phyloP scores from a whole-genome alignment of 495 filamentous ascomycete genomes.

The Poronia punctata region DNA sequence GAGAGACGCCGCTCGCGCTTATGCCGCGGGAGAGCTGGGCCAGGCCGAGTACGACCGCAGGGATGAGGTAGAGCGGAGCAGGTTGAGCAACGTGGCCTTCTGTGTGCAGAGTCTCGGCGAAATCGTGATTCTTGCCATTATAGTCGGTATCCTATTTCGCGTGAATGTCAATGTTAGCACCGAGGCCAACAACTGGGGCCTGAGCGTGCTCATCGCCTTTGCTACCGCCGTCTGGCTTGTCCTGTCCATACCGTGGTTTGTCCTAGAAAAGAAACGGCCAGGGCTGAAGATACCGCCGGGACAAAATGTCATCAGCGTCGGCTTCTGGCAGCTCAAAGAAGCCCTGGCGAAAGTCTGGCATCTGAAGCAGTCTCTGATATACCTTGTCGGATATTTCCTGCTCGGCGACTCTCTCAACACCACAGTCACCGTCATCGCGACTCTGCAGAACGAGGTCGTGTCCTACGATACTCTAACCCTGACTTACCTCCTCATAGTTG shows the following conservation, averaged over 20 bases:
- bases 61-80: conserved; percentile 56
- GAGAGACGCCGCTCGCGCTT: conserved; percentile 47
- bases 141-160: conserved; percentile 57
- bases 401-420: conserved; percentile 60
- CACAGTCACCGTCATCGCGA: conserved; percentile 59
- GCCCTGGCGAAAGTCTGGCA: conserved; percentile 54
- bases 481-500: conserved; percentile 57
- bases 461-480: conserved; percentile 53
- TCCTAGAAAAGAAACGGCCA: conserved; percentile 54
- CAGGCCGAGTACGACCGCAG: conserved; percentile 54
- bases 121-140: conserved; percentile 53
- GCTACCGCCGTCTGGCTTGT: conserved; percentile 56
- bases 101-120: conserved; percentile 55
- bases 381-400: conserved; percentile 59
- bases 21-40: conserved; percentile 43
- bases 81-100: conserved; percentile 54
- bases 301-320: conserved; percentile 44
- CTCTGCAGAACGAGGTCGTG: conserved; percentile 55
- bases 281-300: conserved; percentile 39
- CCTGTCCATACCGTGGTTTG: conserved; percentile 56
- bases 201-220: conserved; percentile 59
- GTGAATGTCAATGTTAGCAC: conserved; percentile 50
- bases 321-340: conserved; percentile 51
- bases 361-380: conserved; percentile 57
- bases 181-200: conserved; percentile 57